Conservation (phyloP, 2,329 filamentous ascomycete genomes). For the Phyllosticta paracitricarpa region DNA sequence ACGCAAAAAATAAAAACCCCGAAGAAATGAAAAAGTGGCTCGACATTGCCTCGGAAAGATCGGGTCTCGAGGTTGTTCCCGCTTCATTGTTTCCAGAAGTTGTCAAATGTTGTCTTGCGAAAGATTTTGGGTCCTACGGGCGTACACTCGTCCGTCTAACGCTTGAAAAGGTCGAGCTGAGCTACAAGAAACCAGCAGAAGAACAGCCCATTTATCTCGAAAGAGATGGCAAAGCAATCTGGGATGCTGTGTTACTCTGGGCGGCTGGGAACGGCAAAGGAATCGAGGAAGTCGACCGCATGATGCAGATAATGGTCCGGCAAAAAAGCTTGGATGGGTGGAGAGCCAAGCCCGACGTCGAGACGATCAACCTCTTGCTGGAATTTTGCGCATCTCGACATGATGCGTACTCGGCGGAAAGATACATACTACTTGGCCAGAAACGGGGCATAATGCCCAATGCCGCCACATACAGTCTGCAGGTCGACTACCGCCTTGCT, state of each 20-base stretch:
- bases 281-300: constrained; percentile 61
- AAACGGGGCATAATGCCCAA: constrained; percentile 58
- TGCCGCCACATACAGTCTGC: constrained; percentile 59
- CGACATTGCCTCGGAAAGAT: constrained; percentile 39
- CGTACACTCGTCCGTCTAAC: constrained; percentile 1
- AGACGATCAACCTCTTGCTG: constrained; percentile 69
- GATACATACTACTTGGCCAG: constrained; percentile 57
- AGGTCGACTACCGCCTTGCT: constrained; percentile 66
- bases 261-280: constrained; percentile 62
- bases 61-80: background rate
- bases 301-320: constrained; percentile 57
- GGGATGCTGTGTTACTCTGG: constrained; percentile 68
- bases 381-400: constrained; percentile 59
- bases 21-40: constrained; percentile 61
- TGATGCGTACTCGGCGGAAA: constrained; percentile 62
- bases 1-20: constrained; percentile 47
- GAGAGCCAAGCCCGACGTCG: constrained; percentile 48
- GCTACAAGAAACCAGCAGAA: background rate
- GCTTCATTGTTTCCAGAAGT: background rate
- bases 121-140: constrained; percentile 2
- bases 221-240: constrained; percentile 22
- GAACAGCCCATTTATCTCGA: background rate
- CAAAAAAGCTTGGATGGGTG: constrained; percentile 38
- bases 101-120: background rate
- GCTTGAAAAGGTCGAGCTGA: constrained; percentile 2